Conservation (phyloP, 176 grass and related monocot species). For the Cymbopogon citratus region DNA sequence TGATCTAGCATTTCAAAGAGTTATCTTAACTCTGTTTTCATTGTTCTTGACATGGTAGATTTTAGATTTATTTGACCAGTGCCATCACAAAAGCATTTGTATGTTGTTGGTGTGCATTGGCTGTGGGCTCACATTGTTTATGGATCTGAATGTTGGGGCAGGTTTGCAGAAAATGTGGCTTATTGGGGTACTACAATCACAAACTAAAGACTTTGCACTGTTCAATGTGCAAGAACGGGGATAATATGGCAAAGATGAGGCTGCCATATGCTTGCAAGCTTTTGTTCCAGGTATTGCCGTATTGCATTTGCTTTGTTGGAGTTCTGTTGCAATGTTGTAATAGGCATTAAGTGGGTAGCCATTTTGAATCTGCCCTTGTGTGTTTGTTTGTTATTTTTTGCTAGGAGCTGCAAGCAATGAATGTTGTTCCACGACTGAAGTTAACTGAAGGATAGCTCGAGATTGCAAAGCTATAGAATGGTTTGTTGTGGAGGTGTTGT, state of each 20-base stretch:
- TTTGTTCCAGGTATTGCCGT: slow-evolving; percentile 73
- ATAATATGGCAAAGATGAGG: slow-evolving; percentile 95
- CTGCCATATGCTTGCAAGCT: slow-evolving; percentile 99
- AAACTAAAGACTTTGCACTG: slow-evolving; percentile 81
- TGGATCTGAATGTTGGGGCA: slow-evolving; percentile 21
- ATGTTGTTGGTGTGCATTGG: neutral
- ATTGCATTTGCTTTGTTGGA: neutral
- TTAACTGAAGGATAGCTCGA: neutral
- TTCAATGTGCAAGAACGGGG: slow-evolving; percentile 94
- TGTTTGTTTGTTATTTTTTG: neutral
- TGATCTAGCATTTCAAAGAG: neutral
- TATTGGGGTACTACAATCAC: slow-evolving; percentile 85
- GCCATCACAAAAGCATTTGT: neutral
- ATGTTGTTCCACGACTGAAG: slow-evolving; percentile 5
- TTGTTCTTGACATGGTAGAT: neutral
- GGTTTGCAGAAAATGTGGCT: slow-evolving; percentile 91
- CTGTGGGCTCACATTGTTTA: neutral
- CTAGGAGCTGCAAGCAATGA: slow-evolving; percentile 14
- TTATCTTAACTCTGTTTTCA: neutral
- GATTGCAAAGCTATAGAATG: too few relatives aligned
- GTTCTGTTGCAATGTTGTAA: too few relatives aligned
- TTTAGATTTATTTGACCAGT: neutral
- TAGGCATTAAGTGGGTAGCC: too few relatives aligned
- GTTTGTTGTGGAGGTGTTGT: too few relatives aligned
- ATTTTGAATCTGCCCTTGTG: neutral